Percentiles rank a stretch among this genome's conserved stretches.
These are phyloP conservation scores for Globomyces sp. DNA, from an alignment of 371 early-diverging fungal genomes.

Conservation along the genomic window DNA sequence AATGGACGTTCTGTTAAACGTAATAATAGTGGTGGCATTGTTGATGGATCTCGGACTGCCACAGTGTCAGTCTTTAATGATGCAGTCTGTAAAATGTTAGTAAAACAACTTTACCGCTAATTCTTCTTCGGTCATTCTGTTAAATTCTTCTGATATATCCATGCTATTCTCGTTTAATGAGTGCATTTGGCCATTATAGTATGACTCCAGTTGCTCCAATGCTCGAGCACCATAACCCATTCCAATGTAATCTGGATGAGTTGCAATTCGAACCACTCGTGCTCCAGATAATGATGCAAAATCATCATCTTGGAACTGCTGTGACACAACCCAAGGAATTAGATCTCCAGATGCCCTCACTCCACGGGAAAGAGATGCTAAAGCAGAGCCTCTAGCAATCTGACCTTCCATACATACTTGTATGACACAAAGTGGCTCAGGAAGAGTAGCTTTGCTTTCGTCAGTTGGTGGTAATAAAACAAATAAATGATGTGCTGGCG, in stretches of 20 bases:
- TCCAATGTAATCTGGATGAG: conserved; percentile 94
- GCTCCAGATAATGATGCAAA: conserved; percentile 94
- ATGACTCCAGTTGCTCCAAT: conserved; percentile 78
- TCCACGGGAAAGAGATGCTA: conserved; percentile 82
- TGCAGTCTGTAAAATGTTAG: conserved; percentile 14
- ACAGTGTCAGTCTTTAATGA: conserved; percentile 72
- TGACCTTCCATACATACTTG: conserved; percentile 95
- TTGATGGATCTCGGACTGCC: conserved; percentile 77
- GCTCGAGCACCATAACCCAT: conserved; percentile 98
- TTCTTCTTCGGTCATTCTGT: conserved; percentile 56
- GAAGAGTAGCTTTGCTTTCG: conserved; percentile 63
- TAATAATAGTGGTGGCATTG: conserved; percentile 88
- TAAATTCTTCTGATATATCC: conserved; percentile 44
- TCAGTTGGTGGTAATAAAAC: conserved; percentile 90
- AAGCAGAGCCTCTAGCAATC: conserved; percentile 82
- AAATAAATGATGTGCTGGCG: conserved; percentile 97
- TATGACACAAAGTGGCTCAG: conserved; percentile 93
- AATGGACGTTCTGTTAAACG: conserved; percentile 77
- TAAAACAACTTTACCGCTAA: conserved; percentile 31
- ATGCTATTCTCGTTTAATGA: conserved; percentile 59
- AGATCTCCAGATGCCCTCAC: conserved; percentile 92
- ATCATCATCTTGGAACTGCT: conserved; percentile 96
- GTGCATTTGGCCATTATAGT: conserved; percentile 79
- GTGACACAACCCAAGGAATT: conserved; percentile 97
- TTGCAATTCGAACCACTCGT: conserved; percentile 99